Base-by-base conservation (phyloP, 768 basidiomycete species). In the Boletus pseudo-olivaceus region DNA sequence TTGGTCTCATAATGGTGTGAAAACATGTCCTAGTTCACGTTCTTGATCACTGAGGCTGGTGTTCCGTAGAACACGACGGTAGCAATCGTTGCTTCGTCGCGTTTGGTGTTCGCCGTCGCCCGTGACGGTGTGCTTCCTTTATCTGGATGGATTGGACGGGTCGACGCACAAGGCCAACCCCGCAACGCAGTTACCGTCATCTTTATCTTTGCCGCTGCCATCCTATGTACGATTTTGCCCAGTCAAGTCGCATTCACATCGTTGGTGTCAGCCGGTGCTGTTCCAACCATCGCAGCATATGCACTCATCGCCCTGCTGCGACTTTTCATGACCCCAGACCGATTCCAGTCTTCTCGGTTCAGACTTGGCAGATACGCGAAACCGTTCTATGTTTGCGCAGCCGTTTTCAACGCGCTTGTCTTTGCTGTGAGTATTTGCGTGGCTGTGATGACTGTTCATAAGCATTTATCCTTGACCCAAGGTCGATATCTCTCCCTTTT, bases 231-330 rank as follows among this genome's bases (percentile, higher is more conserved):
- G 9, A 94, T 95, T 64, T 73, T 96, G 26, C 90, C 93, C 1
- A 91, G 89, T 63, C 84, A 88, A 62, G 94, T 95, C 35, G 93
- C 94, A 4, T 97, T 96, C 75, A 93, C 87, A 3, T 94, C 92
- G 14, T 77, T 96, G 55, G 81, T 94, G 39, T 93, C 90, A 11
- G 94, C 92, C 7, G 89, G 90, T 23, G 90, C 78, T 5, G 78
- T 92, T 3, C 93, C 93, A 1, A 93, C 89, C 3, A 92, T 93
- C 54, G 90, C 92, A 0, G 89, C 91, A 2, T 95, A 95, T 64
- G 90, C 84, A 0, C 76, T 95, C 41, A 93, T 95, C 55, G 82
- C 88, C 9, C 64, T 88, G 2, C 76, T 94, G 32, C 82, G 90
- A 30, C 71, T 94, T 19, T 82, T 82, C n/a, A 77, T 85, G 77